phyloP scores from a whole-genome alignment of 805 yeast species.

The Saturnispora sanitii region DNA sequence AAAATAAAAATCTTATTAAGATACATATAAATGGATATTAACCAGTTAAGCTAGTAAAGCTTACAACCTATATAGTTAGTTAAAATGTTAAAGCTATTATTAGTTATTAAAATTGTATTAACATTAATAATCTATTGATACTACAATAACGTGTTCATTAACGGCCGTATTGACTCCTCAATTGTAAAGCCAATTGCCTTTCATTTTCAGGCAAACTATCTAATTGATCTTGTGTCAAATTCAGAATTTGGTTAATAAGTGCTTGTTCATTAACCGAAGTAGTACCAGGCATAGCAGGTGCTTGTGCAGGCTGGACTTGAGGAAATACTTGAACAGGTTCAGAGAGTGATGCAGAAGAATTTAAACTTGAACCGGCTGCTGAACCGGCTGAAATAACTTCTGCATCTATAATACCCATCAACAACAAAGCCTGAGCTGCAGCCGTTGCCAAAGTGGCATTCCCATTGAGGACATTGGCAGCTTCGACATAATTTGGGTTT shows the following conservation, averaged over 20 bases:
- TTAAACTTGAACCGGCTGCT: slow-evolving; percentile 5
- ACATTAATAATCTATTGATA: too few species aligned
- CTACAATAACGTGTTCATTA: too few species aligned
- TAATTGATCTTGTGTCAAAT: slow-evolving; percentile 41
- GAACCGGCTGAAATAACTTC: slow-evolving; percentile 38
- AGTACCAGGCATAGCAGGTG: slow-evolving; percentile 17
- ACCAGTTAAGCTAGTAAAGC: too few species aligned
- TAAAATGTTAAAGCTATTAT: too few species aligned
- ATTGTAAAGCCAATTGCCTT: slow-evolving; percentile 47
- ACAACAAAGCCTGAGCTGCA: slow-evolving; percentile 61
- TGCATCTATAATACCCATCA: slow-evolving; percentile 68
- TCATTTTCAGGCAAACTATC: slow-evolving; percentile 41
- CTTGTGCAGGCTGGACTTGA: slow-evolving; percentile 31
- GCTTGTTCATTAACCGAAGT: slow-evolving; percentile 47
- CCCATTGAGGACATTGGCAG: slow-evolving; percentile 42
- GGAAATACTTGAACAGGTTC: not conserved
- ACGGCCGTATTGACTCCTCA: too few species aligned
- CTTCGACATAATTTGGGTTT: slow-evolving; percentile 39
- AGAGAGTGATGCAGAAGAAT: slow-evolving; percentile 5
- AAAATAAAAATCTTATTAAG: too few species aligned
- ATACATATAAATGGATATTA: too few species aligned
- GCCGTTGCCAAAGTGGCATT: slow-evolving; percentile 52
- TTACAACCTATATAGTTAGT: too few species aligned
- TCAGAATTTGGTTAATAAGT: slow-evolving; percentile 43
- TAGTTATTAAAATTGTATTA: too few species aligned